Percentiles rank a stretch among this genome's conserved stretches.
Conservation (phyloP, 2,329 filamentous ascomycete genomes). For the Biscogniauxia sp. region DNA sequence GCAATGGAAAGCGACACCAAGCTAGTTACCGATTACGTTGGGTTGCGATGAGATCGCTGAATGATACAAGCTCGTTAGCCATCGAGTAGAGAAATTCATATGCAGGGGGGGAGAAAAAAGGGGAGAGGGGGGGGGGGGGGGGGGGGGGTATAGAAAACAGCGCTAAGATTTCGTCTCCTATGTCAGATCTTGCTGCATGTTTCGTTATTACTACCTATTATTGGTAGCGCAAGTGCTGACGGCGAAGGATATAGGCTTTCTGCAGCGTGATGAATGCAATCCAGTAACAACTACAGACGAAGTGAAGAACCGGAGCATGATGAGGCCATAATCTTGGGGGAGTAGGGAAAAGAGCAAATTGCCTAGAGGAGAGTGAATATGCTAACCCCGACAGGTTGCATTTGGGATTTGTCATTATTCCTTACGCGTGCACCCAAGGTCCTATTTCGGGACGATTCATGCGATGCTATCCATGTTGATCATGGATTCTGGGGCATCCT, state of each 20-base stretch:
- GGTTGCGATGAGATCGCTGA: background rate
- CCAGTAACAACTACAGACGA: background rate
- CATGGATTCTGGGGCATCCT: background rate
- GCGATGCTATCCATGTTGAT: background rate
- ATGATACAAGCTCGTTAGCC: background rate
- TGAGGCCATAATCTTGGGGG: background rate
- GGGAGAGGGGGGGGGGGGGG: too few relatives aligned
- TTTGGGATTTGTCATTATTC: background rate
- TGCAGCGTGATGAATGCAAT: background rate
- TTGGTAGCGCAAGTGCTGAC: background rate
- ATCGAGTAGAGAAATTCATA: background rate
- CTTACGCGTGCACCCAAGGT: background rate
- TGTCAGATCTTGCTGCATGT: background rate
- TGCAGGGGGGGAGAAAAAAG: background rate
- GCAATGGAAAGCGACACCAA: slow-evolving; percentile 24
- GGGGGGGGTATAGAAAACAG: background rate
- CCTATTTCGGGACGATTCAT: background rate
- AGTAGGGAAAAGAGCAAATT: background rate
- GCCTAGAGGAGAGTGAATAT: background rate
- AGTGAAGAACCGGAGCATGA: background rate
- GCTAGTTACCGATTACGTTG: background rate
- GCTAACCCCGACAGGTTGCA: background rate
- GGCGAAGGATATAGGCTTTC: background rate
- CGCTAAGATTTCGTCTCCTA: background rate
- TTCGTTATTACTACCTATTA: background rate